Evolutionary conservation across 805 yeast species (phyloP), one percentile per base, ranked within the genome.

Genomic region (Tanozyma kutaoensis): DNA sequence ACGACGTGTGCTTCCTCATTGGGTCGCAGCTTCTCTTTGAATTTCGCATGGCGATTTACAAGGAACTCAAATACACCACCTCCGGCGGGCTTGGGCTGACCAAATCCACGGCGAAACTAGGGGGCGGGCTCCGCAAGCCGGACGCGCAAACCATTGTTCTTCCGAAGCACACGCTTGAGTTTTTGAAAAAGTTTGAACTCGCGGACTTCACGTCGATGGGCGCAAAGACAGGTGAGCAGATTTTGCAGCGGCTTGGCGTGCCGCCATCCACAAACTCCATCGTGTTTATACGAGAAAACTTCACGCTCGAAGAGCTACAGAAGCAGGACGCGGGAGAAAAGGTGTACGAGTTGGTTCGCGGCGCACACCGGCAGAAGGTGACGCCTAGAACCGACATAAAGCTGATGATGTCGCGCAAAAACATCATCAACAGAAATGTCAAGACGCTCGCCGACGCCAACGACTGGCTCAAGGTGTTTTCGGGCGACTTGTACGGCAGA

Each of bases 151-250:
- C 96, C 0, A 62, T 81, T 3, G 61, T 91, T 0, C 48, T 76
- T 16, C 67, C 66, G 23, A 40, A 24, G 20, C 50, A 68, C 11
- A 55, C 75, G 2, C 35, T 53, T 2, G 40, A 43, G 1, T 91
- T 88, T 45, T 47, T 86, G 8, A 57, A 57, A 17, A 58, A 66
- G 15, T 74, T 76, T 45, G 69, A 72, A 32, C 45, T 88, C 13
- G 67, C 70, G 0, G 93, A 85, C 38, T 69, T 88, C 31, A 77
- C 94, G 68, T 84, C 94, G 0, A 57, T 88, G 62, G 97, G 98
- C 5, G 98, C 97, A 2, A 82, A 81, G 37, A 51, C 65, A 8
- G 98, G 98, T 0, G 73, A 74, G 8, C 52, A 55, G 9, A 57
- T 84, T 1, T 34, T 62, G 12, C 46, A 50, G n/a, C 47, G 55